A percentile compares a stretch with the other conserved stretches of the same genome.
Conservation (phyloP, 1,284 basidiomycete species). For the Pterula multifida region DNA sequence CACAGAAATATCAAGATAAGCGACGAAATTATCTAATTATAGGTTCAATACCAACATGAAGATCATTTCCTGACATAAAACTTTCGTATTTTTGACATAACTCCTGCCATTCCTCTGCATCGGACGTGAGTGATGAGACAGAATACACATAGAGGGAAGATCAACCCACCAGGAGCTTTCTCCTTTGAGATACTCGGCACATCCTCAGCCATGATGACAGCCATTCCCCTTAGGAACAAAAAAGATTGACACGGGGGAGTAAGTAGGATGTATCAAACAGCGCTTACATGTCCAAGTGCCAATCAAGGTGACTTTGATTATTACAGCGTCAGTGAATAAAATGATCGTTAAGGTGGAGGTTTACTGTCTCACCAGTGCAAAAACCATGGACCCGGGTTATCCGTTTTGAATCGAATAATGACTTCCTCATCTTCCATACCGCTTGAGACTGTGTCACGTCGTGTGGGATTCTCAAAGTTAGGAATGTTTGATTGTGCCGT, state of each 20-base stretch:
- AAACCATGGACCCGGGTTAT: conserved; percentile 19
- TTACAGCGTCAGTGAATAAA: not conserved
- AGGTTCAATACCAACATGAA: too few relatives aligned
- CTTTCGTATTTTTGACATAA: not conserved
- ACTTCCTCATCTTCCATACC: conserved; percentile 15
- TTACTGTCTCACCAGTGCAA: conserved; percentile 13
- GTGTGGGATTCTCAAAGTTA: conserved; percentile 1
- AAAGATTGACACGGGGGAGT: too few relatives aligned
- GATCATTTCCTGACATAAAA: not conserved
- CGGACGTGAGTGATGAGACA: not conserved
- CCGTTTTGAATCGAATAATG: conserved; percentile 19
- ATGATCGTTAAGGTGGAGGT: too few relatives aligned
- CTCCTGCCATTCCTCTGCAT: not conserved
- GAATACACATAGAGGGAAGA: too few relatives aligned
- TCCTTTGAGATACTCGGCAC: not conserved
- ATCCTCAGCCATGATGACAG: not conserved
- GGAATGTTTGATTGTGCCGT: not conserved
- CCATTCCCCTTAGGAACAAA: not conserved
- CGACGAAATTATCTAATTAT: too few relatives aligned
- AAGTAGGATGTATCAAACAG: too few relatives aligned
- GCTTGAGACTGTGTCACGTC: conserved; percentile 19
- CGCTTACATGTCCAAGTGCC: conserved; percentile 9
- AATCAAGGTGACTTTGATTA: conserved; percentile 16
- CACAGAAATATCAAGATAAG: too few relatives aligned
- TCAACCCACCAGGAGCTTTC: not conserved